Evolutionary conservation across 2,329 filamentous ascomycete species (phyloP).

Genomic region (Diaporthe eres): DNA sequence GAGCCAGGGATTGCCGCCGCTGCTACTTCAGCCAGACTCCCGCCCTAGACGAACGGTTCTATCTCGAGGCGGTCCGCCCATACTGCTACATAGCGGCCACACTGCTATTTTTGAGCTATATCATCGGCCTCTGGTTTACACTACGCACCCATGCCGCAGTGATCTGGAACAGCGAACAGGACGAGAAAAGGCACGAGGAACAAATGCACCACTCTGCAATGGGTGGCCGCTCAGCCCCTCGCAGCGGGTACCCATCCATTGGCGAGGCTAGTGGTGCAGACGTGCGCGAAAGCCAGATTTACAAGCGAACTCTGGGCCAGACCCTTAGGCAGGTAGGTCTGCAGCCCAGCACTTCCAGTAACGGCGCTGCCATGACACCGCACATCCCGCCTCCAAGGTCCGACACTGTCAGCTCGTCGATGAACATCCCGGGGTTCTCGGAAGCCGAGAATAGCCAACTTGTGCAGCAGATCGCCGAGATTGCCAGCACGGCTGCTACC

Average conservation of each 20-base stretch:
- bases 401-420: constrained; percentile 56
- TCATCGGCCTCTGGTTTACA: constrained; percentile 96
- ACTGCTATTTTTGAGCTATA: constrained; percentile 91
- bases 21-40: constrained; percentile 95
- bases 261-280: constrained; percentile 71
- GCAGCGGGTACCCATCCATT: constrained; percentile 47
- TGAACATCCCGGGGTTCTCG: constrained; percentile 78
- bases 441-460: constrained; percentile 86
- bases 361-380: constrained; percentile 66
- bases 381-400: constrained; percentile 83
- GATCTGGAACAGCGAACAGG: constrained; percentile 91
- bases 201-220: constrained; percentile 47
- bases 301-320: constrained; percentile 93
- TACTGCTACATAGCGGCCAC: constrained; percentile 92
- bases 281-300: constrained; percentile 89
- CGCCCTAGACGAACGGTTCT: constrained; percentile 88
- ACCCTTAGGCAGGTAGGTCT: constrained; percentile 88
- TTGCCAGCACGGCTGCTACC: constrained; percentile 91
- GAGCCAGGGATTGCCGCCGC: constrained; percentile 83
- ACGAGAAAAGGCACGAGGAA: constrained; percentile 80
- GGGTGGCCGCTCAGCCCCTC: constrained; percentile 46
- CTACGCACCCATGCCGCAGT: constrained; percentile 95
- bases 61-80: constrained; percentile 88
- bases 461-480: constrained; percentile 90
- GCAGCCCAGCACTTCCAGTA: constrained; percentile 56